Base-by-base conservation (phyloP, 148 eudicot genomes). In the Fallopia convolvulus region DNA sequence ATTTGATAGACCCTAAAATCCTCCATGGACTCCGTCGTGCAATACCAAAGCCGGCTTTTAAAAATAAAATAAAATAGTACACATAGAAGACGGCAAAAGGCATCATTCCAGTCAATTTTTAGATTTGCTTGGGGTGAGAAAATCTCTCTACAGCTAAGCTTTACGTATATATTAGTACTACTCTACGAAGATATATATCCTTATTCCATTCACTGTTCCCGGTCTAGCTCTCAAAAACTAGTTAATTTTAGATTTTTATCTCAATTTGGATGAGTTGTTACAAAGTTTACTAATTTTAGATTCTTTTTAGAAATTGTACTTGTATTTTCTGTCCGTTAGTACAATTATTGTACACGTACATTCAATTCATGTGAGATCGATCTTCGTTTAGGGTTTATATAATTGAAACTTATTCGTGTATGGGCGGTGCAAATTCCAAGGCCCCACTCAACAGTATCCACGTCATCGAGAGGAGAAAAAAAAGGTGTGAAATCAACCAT, bases 111-210 rank as follows among this genome's bases (percentile, higher is more conserved):
- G 72, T 36, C 7, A 68, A 36, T 3, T 36, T 65, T 36, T 21
- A 39, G 72, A 68, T 68, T 39, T 68, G 72, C 72, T 68, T 68
- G 40, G 5, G 5, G 70, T 65, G 70, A 65, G 33, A 65, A 65
- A 68, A 36, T 68, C 70, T 52, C 30, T 68, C 9, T 68, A 68
- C 72, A 68, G 72, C 72, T 68, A 68, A 44, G 5, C 42, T 65
- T 30, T 3, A 60, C 9, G 13, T 60, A 26, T 60, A 26, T 8
- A 53, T 8, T 48, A 48, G n/a, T 20, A 55, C 6, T 20, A 55
- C 61, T 55, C 61, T n/a, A 18, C 1, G 3, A 17, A 53, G 30
- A 18, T 13, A 60, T 60, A 8, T 20, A 63, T 26, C 3, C 15
- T 63, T 63, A 12, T 26, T 36, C 44, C 46, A 68, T 68, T 36